Percentiles rank a stretch among this genome's conserved stretches.
phyloP scores from a whole-genome alignment of 2,329 filamentous ascomycete genomes.

The Xylaria sp. region DNA sequence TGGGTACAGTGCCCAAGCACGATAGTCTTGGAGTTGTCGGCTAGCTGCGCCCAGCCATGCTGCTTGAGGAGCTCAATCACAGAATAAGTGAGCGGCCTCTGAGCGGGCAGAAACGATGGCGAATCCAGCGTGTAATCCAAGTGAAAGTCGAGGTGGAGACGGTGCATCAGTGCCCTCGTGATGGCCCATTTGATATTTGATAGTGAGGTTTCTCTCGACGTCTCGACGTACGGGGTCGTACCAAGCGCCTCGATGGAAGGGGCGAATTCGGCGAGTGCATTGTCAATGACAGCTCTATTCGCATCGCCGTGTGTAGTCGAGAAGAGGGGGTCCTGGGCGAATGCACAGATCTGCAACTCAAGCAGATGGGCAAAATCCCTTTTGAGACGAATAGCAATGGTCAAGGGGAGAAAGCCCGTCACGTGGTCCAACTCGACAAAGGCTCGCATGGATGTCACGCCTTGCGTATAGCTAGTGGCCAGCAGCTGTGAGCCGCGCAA shows the following conservation, averaged over 20 bases:
- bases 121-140: conserved; percentile 74
- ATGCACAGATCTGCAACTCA: conserved; percentile 73
- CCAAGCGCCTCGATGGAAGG: conserved; percentile 68
- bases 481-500: conserved; percentile 72
- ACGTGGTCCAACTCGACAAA: conserved; percentile 77
- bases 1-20: conserved; percentile 76
- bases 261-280: conserved; percentile 43
- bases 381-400: conserved; percentile 67
- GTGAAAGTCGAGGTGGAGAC: conserved; percentile 74
- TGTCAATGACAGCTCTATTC: conserved; percentile 61
- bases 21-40: conserved; percentile 58
- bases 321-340: conserved; percentile 76
- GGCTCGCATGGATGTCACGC: conserved; percentile 74
- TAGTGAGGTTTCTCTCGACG: conserved; percentile 56
- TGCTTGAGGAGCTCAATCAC: conserved; percentile 62
- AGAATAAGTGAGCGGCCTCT: conserved; percentile 62
- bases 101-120: conserved; percentile 43
- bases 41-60: conserved; percentile 58
- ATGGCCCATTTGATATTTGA: conserved; percentile 73
- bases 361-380: conserved; percentile 62
- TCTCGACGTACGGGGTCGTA: conserved; percentile 76
- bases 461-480: conserved; percentile 69
- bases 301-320: conserved; percentile 60
- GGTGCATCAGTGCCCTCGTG: conserved; percentile 58
- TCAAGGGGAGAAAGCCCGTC: conserved; percentile 57